phyloP scores from a whole-genome alignment of 495 filamentous ascomycete species.

The Filosporella fistucella region DNA sequence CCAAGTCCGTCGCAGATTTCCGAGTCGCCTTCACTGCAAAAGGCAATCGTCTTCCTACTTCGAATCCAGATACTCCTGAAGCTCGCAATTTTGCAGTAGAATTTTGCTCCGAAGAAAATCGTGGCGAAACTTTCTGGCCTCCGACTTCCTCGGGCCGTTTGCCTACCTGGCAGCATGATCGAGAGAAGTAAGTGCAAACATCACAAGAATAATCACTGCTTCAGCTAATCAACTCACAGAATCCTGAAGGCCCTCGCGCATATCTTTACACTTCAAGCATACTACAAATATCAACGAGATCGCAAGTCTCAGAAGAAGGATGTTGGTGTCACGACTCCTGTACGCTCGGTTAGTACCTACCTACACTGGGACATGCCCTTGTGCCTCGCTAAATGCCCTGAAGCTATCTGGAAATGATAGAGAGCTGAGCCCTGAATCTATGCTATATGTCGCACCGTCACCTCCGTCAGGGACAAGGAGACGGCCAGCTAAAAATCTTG shows the following conservation, averaged over 20 bases:
- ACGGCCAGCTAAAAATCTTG: slow-evolving; percentile 2
- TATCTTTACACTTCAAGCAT: slow-evolving; percentile 7
- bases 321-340: not conserved
- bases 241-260: slow-evolving; percentile 1
- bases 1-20: not conserved
- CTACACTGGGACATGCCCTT: not conserved
- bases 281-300: not conserved
- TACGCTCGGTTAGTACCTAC: not conserved
- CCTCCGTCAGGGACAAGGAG: slow-evolving; percentile 1
- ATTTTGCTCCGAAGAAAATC: not conserved
- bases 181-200: not conserved
- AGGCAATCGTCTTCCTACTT: not conserved
- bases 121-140: slow-evolving; percentile 1
- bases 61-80: not conserved
- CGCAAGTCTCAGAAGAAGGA: not conserved
- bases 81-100: not conserved
- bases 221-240: not conserved
- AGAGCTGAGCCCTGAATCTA: not conserved
- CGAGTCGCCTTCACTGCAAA: not conserved
- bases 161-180: not conserved
- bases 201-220: not conserved
- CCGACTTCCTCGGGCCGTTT: not conserved
- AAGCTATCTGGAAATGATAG: not conserved
- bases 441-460: not conserved
- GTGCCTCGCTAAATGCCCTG: not conserved